phyloP scores from a whole-genome alignment of 83 land plant species.

The Thuja plicata region DNA sequence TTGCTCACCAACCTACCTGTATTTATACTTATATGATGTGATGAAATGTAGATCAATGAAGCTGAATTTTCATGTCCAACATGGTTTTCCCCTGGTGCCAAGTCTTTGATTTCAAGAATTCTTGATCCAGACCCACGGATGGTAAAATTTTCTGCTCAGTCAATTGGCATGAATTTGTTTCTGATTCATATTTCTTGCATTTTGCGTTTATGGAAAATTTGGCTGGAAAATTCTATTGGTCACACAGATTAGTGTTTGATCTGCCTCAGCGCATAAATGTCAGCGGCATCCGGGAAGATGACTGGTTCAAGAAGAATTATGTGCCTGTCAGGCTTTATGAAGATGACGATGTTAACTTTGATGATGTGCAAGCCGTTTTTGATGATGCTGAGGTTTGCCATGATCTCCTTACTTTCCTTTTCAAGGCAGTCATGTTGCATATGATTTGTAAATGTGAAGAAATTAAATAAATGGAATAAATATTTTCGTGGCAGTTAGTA shows the following conservation, averaged over 20 bases:
- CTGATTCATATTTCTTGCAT: neutral
- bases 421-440: neutral
- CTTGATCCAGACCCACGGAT: conserved; percentile 85
- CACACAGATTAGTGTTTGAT: neutral
- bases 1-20: neutral
- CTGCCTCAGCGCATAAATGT: conserved; percentile 71
- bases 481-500: neutral
- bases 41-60: conserved; percentile 58
- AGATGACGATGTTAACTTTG: conserved; percentile 80
- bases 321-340: conserved; percentile 66
- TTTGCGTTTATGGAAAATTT: conserved; percentile 3
- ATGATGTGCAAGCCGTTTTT: conserved; percentile 91
- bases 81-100: conserved; percentile 91
- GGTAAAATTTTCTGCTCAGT: conserved; percentile 41
- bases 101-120: conserved; percentile 67
- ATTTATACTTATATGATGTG: neutral
- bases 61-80: conserved; percentile 90
- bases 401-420: neutral
- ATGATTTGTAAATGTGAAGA: neutral
- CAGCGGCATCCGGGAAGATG: conserved; percentile 70
- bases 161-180: neutral
- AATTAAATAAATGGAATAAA: neutral
- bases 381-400: conserved; percentile 80
- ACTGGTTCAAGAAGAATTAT: conserved; percentile 89
- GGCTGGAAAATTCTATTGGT: neutral